Evolutionary conservation across 2,329 filamentous ascomycete genomes (phyloP).

Genomic region (Phaeosphaeria sp.): DNA sequence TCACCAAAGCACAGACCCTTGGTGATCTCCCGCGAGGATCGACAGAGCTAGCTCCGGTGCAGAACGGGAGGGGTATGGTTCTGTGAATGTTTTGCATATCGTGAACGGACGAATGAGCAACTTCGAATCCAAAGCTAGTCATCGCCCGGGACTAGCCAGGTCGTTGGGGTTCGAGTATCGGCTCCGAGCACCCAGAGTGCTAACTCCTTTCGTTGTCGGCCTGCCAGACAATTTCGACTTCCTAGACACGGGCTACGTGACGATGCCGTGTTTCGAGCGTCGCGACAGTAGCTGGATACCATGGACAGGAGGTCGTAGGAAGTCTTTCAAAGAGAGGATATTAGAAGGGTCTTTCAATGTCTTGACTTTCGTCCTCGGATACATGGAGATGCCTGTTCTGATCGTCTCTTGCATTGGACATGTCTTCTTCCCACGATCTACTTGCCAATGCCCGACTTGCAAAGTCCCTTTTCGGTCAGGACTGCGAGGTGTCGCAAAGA

Average conservation of each 20-base stretch:
- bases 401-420: background rate
- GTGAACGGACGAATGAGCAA: background rate
- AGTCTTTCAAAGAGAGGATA: background rate
- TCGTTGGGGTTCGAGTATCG: background rate
- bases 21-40: slow-evolving; percentile 6
- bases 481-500: background rate
- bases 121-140: background rate
- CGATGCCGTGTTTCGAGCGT: background rate
- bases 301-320: background rate
- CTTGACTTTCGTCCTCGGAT: background rate
- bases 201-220: background rate
- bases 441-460: background rate
- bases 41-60: background rate
- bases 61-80: background rate
- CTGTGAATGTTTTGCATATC: background rate
- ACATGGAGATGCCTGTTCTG: background rate
- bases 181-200: background rate
- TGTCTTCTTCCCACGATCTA: background rate
- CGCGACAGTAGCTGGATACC: background rate
- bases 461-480: background rate
- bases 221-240: background rate
- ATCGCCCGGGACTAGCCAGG: background rate
- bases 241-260: background rate
- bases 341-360: background rate
- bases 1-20: background rate